Percentiles rank a stretch among this genome's conserved stretches.
Conservation (phyloP, 768 basidiomycete genomes). For the Leccinum olivaceopallidum region DNA sequence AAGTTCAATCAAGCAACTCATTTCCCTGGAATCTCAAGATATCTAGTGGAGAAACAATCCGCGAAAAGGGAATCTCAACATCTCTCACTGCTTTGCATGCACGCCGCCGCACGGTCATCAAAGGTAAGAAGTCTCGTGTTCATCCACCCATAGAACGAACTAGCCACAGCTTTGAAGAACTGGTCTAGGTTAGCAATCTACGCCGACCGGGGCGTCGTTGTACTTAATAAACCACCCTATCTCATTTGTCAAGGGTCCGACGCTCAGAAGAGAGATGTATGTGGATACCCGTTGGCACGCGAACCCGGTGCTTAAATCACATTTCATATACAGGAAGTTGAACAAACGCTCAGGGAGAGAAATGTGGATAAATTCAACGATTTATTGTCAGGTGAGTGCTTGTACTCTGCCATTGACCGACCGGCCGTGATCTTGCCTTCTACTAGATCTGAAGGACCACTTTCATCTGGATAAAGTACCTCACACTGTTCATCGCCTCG, state of each 20-base stretch:
- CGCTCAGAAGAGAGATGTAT: conserved; percentile 22
- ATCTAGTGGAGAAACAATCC: background rate
- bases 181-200: conserved; percentile 45
- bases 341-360: conserved; percentile 22
- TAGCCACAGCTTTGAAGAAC: conserved; percentile 20
- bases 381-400: conserved; percentile 36
- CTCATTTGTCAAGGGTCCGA: conserved; percentile 52
- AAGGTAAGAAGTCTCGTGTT: conserved; percentile 19
- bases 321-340: conserved; percentile 11
- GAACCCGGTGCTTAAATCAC: conserved; percentile 1
- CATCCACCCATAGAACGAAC: background rate
- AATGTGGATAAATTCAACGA: conserved; percentile 37
- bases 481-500: conserved; percentile 61
- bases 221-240: conserved; percentile 62
- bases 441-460: conserved; percentile 29
- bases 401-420: conserved; percentile 3
- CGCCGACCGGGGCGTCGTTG: conserved; percentile 51
- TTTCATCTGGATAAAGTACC: conserved; percentile 40
- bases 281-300: conserved; percentile 10
- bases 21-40: background rate
- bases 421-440: conserved; percentile 1
- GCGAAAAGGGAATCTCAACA: background rate
- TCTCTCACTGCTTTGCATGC: conserved; percentile 13
- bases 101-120: conserved; percentile 20
- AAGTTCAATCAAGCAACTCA: background rate